Percentiles rank a stretch among this genome's conserved stretches.
Evolutionary conservation across 31 red algal species (phyloP).

Genomic region (Asparagopsis taxiformis): DNA sequence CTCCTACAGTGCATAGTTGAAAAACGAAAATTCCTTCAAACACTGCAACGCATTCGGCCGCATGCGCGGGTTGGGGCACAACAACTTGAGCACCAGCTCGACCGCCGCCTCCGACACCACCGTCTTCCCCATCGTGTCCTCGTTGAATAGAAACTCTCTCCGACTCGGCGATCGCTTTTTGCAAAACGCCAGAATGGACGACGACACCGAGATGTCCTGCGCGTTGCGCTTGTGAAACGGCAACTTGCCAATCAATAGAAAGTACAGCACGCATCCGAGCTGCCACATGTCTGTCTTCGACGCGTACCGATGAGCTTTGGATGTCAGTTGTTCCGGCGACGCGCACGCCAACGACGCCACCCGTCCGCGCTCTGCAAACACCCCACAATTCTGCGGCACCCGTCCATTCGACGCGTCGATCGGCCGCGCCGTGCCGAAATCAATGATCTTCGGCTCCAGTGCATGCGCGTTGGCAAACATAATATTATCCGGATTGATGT

Average conservation of each 20-base stretch:
- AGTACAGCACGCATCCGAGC: conserved; percentile 58
- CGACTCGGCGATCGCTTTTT: conserved; percentile 45
- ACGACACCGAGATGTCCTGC: conserved; percentile 39
- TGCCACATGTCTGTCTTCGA: conserved; percentile 71
- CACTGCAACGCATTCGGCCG: conserved; percentile 49
- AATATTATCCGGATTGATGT: conserved; percentile 78
- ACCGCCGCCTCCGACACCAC: conserved; percentile 12
- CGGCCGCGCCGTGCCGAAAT: conserved; percentile 74
- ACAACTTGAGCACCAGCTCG: conserved; percentile 41
- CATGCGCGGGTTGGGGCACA: conserved; percentile 64
- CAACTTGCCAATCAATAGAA: conserved; percentile 49
- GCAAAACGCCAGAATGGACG: conserved; percentile 46
- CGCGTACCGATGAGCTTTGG: conserved; percentile 61
- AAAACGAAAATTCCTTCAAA: conserved; percentile 25
- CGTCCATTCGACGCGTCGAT: conserved; percentile 55
- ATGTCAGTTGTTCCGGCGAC: conserved; percentile 51
- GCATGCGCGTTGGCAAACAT: conserved; percentile 27
- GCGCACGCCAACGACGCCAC: conserved; percentile 46
- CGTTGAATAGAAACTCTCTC: conserved; percentile 37
- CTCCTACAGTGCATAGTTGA: conserved; percentile 2
- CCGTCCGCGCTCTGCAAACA: conserved; percentile 52
- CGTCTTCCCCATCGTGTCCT: conserved; percentile 8
- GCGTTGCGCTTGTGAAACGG: conserved; percentile 48
- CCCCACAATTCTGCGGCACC: conserved; percentile 38
- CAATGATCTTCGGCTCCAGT: conserved; percentile 78